A percentile compares a stretch with the other conserved stretches of the same genome.
These are phyloP conservation scores for Rauvolfia tetraphylla DNA, from an alignment of 257 asterid genomes.

Conservation along the genomic window DNA sequence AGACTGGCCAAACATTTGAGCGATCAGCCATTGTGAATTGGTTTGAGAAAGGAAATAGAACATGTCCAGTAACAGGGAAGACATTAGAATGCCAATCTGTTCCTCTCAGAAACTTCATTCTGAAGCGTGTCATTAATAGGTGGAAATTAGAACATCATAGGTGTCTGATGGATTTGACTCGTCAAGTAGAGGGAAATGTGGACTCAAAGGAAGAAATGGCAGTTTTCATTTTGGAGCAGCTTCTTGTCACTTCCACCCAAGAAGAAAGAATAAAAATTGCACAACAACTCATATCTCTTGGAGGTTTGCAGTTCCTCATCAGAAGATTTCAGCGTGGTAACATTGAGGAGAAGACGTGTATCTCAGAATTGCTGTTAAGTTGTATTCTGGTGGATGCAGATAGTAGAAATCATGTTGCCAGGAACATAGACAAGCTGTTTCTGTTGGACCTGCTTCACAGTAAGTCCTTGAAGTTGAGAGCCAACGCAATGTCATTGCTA, in stretches of 20 bases:
- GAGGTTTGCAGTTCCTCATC: slow-evolving; percentile 57
- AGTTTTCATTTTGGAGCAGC: slow-evolving; percentile 43
- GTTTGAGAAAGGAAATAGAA: slow-evolving; percentile 45
- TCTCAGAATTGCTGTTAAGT: slow-evolving; percentile 36
- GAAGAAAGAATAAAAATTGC: slow-evolving; percentile 41
- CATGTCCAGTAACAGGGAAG: slow-evolving; percentile 67
- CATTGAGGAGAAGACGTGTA: slow-evolving; percentile 38
- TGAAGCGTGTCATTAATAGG: slow-evolving; percentile 54
- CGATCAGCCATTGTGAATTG: slow-evolving; percentile 55
- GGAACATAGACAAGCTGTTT: slow-evolving; percentile 34
- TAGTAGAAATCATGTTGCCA: slow-evolving; percentile 42
- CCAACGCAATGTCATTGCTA: slow-evolving; percentile 38
- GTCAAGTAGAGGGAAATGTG: slow-evolving; percentile 18
- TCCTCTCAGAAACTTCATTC: slow-evolving; percentile 55
- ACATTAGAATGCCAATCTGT: slow-evolving; percentile 37
- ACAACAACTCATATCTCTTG: slow-evolving; percentile 45
- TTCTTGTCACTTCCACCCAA: slow-evolving; percentile 38
- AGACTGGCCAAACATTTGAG: slow-evolving; percentile 76
- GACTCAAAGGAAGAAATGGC: slow-evolving; percentile 30
- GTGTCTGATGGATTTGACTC: slow-evolving; percentile 36
- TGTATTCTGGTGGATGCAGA: slow-evolving; percentile 55
- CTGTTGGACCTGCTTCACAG: slow-evolving; percentile 46
- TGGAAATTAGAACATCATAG: slow-evolving; percentile 56
- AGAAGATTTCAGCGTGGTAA: slow-evolving; percentile 42
- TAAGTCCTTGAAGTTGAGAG: slow-evolving; percentile 32